Conservation (phyloP, 2,329 filamentous ascomycete genomes). For the Scedosporium apiospermum region DNA sequence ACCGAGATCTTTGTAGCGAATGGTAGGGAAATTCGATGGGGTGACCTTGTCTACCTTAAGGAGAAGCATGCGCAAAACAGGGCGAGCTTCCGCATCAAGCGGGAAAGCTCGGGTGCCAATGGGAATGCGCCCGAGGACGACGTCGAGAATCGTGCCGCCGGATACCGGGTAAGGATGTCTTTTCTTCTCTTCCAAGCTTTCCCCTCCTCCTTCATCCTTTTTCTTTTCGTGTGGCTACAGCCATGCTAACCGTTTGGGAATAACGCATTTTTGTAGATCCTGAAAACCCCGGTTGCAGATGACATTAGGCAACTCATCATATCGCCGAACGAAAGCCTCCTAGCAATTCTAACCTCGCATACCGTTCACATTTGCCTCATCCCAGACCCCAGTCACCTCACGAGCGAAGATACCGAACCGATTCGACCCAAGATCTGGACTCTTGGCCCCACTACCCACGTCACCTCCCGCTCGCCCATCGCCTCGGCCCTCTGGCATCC, state of each 20-base stretch:
- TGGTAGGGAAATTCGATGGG: conserved; percentile 87
- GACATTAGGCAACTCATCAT: conserved; percentile 78
- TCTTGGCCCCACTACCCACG: conserved; percentile 85
- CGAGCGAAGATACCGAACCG: conserved; percentile 54
- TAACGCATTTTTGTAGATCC: conserved; percentile 39
- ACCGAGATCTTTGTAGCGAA: conserved; percentile 84
- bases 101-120: conserved; percentile 36
- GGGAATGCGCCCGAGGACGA: conserved; percentile 6
- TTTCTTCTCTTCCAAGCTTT: neutral
- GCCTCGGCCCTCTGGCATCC: conserved; percentile 88
- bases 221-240: neutral
- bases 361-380: conserved; percentile 83
- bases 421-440: conserved; percentile 81
- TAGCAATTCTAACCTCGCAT: conserved; percentile 79
- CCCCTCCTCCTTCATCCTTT: neutral
- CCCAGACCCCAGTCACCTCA: conserved; percentile 69
- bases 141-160: conserved; percentile 1
- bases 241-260: conserved; percentile 1
- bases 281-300: conserved; percentile 69
- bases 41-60: conserved; percentile 73
- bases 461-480: conserved; percentile 73
- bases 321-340: conserved; percentile 70
- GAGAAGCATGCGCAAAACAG: conserved; percentile 29
- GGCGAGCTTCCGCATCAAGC: conserved; percentile 12
- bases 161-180: conserved; percentile 4